Percentiles rank a stretch among this genome's conserved stretches.
Conservation (phyloP, 305 asterid genomes). For the Fraxinus angustifolia region DNA sequence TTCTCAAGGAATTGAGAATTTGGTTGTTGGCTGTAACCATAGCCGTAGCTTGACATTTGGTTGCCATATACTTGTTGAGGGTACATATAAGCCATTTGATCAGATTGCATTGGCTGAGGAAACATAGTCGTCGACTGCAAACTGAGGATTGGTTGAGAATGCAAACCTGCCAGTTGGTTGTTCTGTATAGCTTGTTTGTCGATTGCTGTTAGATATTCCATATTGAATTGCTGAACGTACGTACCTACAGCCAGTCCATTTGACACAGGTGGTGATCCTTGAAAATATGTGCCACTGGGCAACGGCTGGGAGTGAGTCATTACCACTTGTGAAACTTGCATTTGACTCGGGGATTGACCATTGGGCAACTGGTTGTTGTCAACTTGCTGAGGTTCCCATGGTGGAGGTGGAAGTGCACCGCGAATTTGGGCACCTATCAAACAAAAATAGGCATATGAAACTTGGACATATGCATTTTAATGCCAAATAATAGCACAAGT, state of each 20-base stretch:
- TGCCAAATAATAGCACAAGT: background rate
- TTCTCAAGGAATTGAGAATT: conserved; percentile 62
- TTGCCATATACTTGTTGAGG: conserved; percentile 72
- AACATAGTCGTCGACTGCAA: conserved; percentile 48
- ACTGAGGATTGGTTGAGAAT: conserved; percentile 41
- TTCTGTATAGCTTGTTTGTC: conserved; percentile 42
- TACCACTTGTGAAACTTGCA: conserved; percentile 41
- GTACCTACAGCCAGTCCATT: conserved; percentile 40
- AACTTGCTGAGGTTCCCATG: conserved; percentile 78
- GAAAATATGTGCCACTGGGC: conserved; percentile 36
- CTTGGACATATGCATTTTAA: background rate
- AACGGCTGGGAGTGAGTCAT: conserved; percentile 34
- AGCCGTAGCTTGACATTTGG: conserved; percentile 51
- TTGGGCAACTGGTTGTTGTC: conserved; percentile 39
- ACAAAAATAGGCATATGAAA: background rate
- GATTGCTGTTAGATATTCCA: conserved; percentile 25
- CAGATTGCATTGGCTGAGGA: conserved; percentile 68
- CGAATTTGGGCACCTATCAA: conserved; percentile 51
- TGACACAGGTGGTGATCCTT: conserved; percentile 33
- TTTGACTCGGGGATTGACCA: conserved; percentile 40
- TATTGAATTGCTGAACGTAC: conserved; percentile 47
- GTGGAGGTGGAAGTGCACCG: conserved; percentile 78
- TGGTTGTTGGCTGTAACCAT: conserved; percentile 52
- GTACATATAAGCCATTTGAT: conserved; percentile 71
- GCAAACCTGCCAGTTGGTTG: conserved; percentile 45